phyloP scores from a whole-genome alignment of 176 grass and related monocot genomes.

The Ensete ventricosum region DNA sequence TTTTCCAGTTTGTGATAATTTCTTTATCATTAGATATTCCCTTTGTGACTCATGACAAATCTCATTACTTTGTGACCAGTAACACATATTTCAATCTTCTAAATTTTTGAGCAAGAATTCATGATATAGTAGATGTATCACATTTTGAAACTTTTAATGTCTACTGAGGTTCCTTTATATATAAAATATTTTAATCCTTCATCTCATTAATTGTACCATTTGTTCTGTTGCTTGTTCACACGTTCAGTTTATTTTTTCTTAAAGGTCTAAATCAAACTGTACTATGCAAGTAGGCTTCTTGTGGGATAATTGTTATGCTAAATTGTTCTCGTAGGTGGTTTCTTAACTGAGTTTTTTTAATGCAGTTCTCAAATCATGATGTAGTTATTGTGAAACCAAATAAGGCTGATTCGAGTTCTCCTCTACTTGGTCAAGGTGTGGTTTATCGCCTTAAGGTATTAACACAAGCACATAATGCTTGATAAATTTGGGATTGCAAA shows the following conservation, averaged over 20 bases:
- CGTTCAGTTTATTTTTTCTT: neutral
- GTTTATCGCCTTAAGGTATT: conserved; percentile 93
- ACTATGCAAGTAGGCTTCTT: neutral
- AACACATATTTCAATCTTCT: neutral
- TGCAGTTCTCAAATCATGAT: conserved; percentile 75
- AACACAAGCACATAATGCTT: neutral
- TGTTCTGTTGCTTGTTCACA: neutral
- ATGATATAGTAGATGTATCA: no score
- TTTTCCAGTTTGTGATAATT: neutral
- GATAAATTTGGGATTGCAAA: neutral
- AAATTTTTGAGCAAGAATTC: no score
- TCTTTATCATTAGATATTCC: neutral
- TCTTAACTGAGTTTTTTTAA: neutral
- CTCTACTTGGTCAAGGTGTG: conserved; percentile 82
- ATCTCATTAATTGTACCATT: neutral
- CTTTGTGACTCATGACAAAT: neutral
- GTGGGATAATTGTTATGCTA: neutral
- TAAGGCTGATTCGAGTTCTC: conserved; percentile 58
- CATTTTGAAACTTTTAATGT: no score
- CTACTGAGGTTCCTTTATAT: no score
- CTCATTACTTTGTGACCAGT: neutral
- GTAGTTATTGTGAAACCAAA: conserved; percentile 91
- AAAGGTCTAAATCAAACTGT: neutral
- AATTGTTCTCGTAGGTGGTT: neutral
- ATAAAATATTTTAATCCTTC: no score